Percentiles rank a stretch among this genome's conserved stretches.
Evolutionary conservation across 352 stramenopile species (phyloP).

Genomic region (Pythium volutum): DNA sequence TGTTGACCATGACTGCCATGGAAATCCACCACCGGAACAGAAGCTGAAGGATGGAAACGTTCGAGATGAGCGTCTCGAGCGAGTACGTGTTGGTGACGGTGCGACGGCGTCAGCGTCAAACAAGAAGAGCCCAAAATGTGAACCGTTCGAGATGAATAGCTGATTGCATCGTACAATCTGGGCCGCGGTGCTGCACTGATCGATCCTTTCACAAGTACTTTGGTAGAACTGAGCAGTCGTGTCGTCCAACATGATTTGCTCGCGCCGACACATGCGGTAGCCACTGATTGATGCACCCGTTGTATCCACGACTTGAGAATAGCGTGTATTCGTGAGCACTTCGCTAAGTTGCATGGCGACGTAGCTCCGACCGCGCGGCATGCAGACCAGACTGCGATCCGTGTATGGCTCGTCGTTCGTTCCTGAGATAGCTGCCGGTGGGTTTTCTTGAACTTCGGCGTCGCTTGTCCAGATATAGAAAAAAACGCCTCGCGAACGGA

Average conservation of each 20-base stretch:
- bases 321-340: conserved; percentile 18
- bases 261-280: conserved; percentile 28
- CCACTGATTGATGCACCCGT: conserved; percentile 21
- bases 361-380: conserved; percentile 24
- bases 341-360: conserved; percentile 30
- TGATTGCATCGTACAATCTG: background rate
- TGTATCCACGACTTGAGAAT: conserved; percentile 9
- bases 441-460: too few species aligned
- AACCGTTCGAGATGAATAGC: conserved; percentile 24
- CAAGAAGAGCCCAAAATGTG: conserved; percentile 29
- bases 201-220: conserved; percentile 20
- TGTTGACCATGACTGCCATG: conserved; percentile 15
- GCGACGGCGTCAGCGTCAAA: conserved; percentile 12
- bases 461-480: too few species aligned
- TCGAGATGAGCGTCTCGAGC: conserved; percentile 36
- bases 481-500: too few species aligned
- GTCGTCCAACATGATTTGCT: conserved; percentile 2
- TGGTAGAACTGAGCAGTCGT: conserved; percentile 8
- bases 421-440: conserved; percentile 14
- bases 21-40: conserved; percentile 36
- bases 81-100: conserved; percentile 30
- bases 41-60: conserved; percentile 28
- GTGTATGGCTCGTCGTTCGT: conserved; percentile 45
- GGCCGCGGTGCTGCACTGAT: background rate
- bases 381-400: conserved; percentile 40